Conservation (phyloP, 2,329 filamentous ascomycete genomes). For the Sordariomycetes sp. region DNA sequence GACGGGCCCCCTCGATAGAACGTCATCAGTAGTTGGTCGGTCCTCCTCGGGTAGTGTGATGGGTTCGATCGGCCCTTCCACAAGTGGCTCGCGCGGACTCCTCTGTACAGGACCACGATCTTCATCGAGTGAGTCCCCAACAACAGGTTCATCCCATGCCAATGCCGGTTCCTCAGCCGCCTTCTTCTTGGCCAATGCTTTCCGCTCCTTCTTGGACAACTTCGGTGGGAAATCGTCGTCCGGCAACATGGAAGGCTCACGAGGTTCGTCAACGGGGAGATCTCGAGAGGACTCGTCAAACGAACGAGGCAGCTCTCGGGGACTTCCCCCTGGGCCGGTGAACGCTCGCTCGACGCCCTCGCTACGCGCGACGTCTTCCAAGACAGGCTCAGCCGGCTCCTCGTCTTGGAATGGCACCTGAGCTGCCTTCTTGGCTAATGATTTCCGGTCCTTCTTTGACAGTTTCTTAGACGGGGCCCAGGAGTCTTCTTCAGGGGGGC, state of each 20-base stretch:
- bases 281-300: too few species aligned
- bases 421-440: conserved; percentile 10
- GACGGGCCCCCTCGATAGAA: too few species aligned
- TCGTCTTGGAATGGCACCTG: not conserved
- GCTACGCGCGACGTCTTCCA: not conserved
- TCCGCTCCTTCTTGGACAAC: conserved; percentile 14
- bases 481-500: not conserved
- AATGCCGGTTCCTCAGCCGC: conserved; percentile 9
- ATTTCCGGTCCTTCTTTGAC: conserved; percentile 4
- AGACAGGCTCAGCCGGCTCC: not conserved
- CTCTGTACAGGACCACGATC: not conserved
- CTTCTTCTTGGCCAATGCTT: not conserved
- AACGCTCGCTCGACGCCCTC: not conserved
- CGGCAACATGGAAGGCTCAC: too few species aligned
- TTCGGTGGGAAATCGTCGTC: conserved; percentile 14
- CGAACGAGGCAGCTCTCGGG: not conserved
- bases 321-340: not conserved
- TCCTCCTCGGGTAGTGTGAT: too few species aligned
- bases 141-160: not conserved
- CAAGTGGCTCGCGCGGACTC: too few species aligned
- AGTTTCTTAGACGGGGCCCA: not conserved
- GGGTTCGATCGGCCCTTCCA: too few species aligned
- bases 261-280: too few species aligned
- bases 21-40: too few species aligned
- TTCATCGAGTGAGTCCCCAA: not conserved